Evolutionary conservation across 371 early-diverging fungal species (phyloP), one percentile per base, ranked within the genome.

Genomic region (Mucor indicus): DNA sequence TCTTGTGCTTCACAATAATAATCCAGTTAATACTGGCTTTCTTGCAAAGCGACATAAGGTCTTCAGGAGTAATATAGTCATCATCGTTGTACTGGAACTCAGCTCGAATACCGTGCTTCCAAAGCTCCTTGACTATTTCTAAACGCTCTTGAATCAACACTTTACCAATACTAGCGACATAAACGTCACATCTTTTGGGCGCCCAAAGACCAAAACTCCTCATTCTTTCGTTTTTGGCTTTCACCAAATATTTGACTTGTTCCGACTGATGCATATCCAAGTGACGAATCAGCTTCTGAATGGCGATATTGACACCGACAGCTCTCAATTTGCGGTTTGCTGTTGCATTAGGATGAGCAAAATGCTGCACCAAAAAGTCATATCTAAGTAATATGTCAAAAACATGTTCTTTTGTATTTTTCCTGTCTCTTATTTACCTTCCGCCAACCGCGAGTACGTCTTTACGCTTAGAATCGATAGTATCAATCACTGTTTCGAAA

Each of bases 381-480:
- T 96, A 95, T 46, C 89, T 67, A 48, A 19, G 16, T 16, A 20
- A 33, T 9, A 33, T 15, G n/a, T 33, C 11, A 33, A 13, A 15
- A 15, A 37, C 15, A 7, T 15, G 16, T 38, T 39, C 24, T 37
- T 2, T 36, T 13, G 13, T 17, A 30, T 22, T 30, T n/a, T n/a
- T n/a, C n/a, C n/a, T n/a, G n/a, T n/a, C n/a, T n/a, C n/a, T n/a
- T n/a, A n/a, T n/a, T 33, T 61, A 74, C 69, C 84, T 71, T 21
- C 93, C 93, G 23, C 93, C 93, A 0, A 85, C 87, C 1, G 93
- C 93, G 7, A 93, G 52, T 5, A 93, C 80, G 45, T 90, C 92
- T 47, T 80, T 83, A 30, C 45, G 80, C 48, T 81, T 85, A 3
- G 62, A 60, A 43, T 72, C 73, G 32, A 59, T 48, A 3, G 80